A percentile compares a stretch with the other conserved stretches of the same genome.
These are phyloP conservation scores for Nitzschia sp. DNA, from an alignment of 108 stramenopile genomes.

Conservation along the genomic window DNA sequence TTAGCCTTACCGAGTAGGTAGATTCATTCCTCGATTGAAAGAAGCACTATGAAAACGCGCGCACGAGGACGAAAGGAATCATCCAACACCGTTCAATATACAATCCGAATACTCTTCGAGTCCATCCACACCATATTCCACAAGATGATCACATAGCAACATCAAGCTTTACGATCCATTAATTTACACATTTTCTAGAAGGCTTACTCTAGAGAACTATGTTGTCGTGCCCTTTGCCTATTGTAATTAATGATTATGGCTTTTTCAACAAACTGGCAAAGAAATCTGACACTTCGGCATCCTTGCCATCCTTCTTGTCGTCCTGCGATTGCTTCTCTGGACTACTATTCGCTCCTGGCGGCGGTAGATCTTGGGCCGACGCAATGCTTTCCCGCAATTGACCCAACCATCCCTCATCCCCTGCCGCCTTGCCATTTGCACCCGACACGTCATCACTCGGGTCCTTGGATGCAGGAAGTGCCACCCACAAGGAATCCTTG, in stretches of 20 bases:
- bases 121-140: too few relatives aligned
- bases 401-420: constrained; percentile 78
- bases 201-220: too few relatives aligned
- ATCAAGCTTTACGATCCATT: too few relatives aligned
- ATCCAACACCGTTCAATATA: too few relatives aligned
- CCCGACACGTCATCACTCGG: background rate
- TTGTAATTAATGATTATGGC: constrained; percentile 15
- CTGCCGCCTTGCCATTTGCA: constrained; percentile 15
- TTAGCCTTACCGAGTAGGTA: constrained; percentile 15
- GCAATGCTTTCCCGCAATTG: constrained; percentile 73
- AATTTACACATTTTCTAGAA: too few relatives aligned
- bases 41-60: too few relatives aligned
- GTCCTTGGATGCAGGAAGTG: constrained; percentile 44
- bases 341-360: background rate
- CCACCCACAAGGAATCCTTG: constrained; percentile 68
- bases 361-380: constrained; percentile 13
- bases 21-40: too few relatives aligned
- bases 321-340: constrained; percentile 2
- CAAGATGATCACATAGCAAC: too few relatives aligned
- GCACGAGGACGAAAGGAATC: background rate
- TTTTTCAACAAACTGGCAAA: constrained; percentile 78
- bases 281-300: constrained; percentile 58
- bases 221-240: too few relatives aligned
- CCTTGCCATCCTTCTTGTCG: constrained; percentile 27
- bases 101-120: too few relatives aligned